Base-by-base conservation (phyloP, 2,329 filamentous ascomycete species). In the Fusarium circinatum region DNA sequence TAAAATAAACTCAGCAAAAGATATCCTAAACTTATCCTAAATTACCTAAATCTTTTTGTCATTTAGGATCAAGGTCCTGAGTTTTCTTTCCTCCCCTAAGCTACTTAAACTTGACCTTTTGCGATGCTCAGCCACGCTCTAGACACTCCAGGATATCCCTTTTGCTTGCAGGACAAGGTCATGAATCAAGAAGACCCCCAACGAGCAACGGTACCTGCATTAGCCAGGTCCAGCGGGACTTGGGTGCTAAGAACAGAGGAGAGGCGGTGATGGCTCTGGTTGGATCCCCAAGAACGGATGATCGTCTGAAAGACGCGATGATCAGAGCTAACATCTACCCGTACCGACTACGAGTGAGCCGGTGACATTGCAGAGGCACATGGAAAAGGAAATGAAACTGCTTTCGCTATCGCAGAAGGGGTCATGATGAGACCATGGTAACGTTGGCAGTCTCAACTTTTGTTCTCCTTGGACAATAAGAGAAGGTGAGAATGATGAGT, bases 181-280 rank as follows among this genome's bases (percentile, higher is more conserved):
- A 66, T 62, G 68, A 73, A 68, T 74, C 68, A 74, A 63, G 71
- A 49, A n/a, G 39, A 47, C 41, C 41, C 45, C n/a, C 22, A 39
- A 54, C 39, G 54, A 62, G 51, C 30, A 62, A 66, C 41, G 64
- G 72, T 75, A 75, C 72, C 72, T 74, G 72, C 72, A 74, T 75
- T 74, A 74, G 66, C 48, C 32, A 51, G 70, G 32, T 55, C 41
- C 51, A 62, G 45, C 48, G 61, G 57, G 36, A 49, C 58, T 51
- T 62, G 24, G 44, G 41, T 64, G 55, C 59, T 44, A 60, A 47
- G 62, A 32, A 71, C 41, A 58, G 59, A 51, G 47, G 54, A 61
- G 52, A 57, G 59, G 56, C 55, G 47, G 42, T 42, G 60, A 52
- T 62, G 47, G 41, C 32, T 36, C 45, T 61, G 45, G 66, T 47